Base-by-base conservation (phyloP, 805 yeast genomes). In the Lipomyces mesembrius region DNA sequence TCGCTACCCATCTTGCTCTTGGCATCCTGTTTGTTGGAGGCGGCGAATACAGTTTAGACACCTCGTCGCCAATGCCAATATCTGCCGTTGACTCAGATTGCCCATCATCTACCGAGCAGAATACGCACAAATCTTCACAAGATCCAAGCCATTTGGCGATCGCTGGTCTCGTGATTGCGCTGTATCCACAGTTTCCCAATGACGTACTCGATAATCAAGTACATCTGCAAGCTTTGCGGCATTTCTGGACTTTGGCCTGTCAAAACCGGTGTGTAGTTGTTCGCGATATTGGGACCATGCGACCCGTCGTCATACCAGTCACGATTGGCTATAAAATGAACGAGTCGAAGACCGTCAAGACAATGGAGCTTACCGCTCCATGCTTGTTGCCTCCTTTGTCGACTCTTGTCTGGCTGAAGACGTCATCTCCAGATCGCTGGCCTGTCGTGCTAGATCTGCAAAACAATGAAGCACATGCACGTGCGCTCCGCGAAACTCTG, bases 11-110 rank as follows among this genome's bases (percentile, higher is more conserved):
- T 73, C 84, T 91, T 81, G 90, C 96, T 0, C 77, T 95, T 51
- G 99, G 99, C 1, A 87, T 94, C 72, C 79, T 94, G 62, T 93
- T 94, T 75, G 77, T 95, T 49, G 97, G 97, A 0, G 95, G 97
- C 1, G 97, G 98, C 0, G 97, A 92, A 75, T 92, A 87, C 76
- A 92, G 96, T 0, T 84, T 95, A 65, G 82, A 85, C 51, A 83
- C 78, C 7, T 84, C 89, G 25, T 34, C 49, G 37, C 51, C 29
- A 7, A 34, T 17, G 17, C 20, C 63, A 8, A 20, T 17, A 17
- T 5, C 46, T 35, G 35, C 35, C 9, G 22, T 43, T 43, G 49
- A 17, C 22, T 17, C 20, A 7, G 11, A 22, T 29, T 9, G 25
- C n/a, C 35, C n/a, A 9, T n/a, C n/a, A 27, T 1, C n/a, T 22